Base-by-base conservation (phyloP, 371 early-diverging fungal species). In the Mortierella sp. region DNA sequence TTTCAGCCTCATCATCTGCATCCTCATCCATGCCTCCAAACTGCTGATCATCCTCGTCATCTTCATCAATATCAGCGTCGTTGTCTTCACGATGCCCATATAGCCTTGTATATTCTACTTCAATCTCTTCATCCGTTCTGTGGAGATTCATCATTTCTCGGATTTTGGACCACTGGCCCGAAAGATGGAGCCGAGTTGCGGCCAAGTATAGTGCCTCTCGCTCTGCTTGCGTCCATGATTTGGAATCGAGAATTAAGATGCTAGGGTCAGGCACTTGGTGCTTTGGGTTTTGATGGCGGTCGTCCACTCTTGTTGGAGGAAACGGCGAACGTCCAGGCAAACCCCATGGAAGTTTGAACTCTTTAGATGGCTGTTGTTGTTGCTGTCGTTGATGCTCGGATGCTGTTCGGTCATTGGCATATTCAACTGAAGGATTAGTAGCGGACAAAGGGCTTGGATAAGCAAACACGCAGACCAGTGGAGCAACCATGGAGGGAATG, bases 121-220 rank as follows among this genome's bases (percentile, higher is more conserved):
- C 76, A 39, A 76, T 76, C 54, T 76, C 76, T 22, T 70, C 14
- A 14, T 76, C 76, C 1, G 71, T 76, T 26, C 76, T 60, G 30
- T 76, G 76, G 24, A 76, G 66, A 35, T 67, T 70, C 76, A 76
- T 66, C 63, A 70, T 64, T 22, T 70, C 67, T 20, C 70, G 70
- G 51, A 76, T 76, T 43, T 76, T 76, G 66, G 71, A 61, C 76
- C 76, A 76, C 49, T 76, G 70, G 0, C 76, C 76, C 3, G 28
- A 59, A 11, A 76, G 62, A 14, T 60, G 66, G 59, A 70, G 62
- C 8, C 76, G 61, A 0, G 76, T 76, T 16, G 66, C 76, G 2
- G 76, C 76, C 16, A 76, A 28, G 58, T 70, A 70, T 5, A 76
- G 28, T 9, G 70, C 76, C 30, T 76, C 76, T 20, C 66, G 70